Evolutionary conservation across 129 eudicot species (phyloP), one percentile per base, ranked within the genome.

Genomic region (Chrysanthemum lavandulifolium): DNA sequence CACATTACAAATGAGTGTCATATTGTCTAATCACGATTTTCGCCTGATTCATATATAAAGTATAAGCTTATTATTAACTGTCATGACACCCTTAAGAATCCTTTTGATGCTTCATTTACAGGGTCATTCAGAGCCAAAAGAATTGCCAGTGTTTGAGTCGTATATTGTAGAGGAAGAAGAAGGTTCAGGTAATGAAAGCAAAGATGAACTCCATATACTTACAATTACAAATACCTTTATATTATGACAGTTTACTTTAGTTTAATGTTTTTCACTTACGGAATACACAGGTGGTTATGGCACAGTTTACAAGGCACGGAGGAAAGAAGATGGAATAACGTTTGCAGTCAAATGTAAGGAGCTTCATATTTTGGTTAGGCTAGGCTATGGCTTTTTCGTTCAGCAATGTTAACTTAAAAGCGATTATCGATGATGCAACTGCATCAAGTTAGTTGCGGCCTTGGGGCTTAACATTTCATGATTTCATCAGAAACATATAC

Each of bases 271-370:
- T 50, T 72, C 2, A 19, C 60, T 40, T 25, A 49, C 6, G 29
- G 21, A 68, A 69, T 78, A 15, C 79, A 73, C 86, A 95, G 99
- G 99, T 86, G 99, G 99, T 78, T 95, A 95, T 91, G 97, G 99
- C 65, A 91, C 91, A 51, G 99, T 95, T 72, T 95, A 95, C 18
- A 86, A 84, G 84, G 89, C 96, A 33, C 79, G 84, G 50, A 88
- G 99, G 79, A 94, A 88, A 76, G 68, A 71, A 68, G 99, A 95
- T 78, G 99, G 97, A 40, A 75, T 68, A 19, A 86, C 78, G 60
- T 82, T 95, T 86, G 99, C 99, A n/a, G 87, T 95, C 13, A 95
- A 95, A 85, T 86, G 99, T 95, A 84, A 52, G 96, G 23, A 71
- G 53, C 73, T 78, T 77, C 45, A 57, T 69, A 15, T 76, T 33